A percentile compares a stretch with the other conserved stretches of the same genome.
These are phyloP conservation scores for Coniochaeta hoffmannii DNA, from an alignment of 2,329 filamentous ascomycete genomes.

Conservation along the genomic window DNA sequence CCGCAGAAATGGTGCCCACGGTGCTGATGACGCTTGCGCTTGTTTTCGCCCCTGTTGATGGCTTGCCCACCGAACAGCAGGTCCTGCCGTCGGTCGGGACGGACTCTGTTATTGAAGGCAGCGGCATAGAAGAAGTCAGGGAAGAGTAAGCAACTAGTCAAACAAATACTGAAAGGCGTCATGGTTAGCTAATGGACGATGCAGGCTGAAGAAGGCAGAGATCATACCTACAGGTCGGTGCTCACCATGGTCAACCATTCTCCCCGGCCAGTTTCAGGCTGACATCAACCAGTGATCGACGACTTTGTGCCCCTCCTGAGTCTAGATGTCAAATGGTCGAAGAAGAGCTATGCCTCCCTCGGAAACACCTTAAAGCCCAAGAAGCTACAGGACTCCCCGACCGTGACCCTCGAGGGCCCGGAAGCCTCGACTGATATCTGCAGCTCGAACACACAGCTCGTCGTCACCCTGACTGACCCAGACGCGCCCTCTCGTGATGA, in stretches of 20 bases:
- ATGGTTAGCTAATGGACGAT: neutral
- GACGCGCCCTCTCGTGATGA: slow-evolving; percentile 34
- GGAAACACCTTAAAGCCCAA: slow-evolving; percentile 41
- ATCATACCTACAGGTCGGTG: slow-evolving; percentile 19
- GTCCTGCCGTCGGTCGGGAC: neutral
- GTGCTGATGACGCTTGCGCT: neutral
- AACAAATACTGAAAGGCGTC: neutral
- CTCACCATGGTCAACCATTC: neutral
- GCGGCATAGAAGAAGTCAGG: slow-evolving; percentile 3
- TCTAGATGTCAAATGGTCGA: slow-evolving; percentile 39
- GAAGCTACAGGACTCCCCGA: slow-evolving; percentile 24
- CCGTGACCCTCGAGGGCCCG: slow-evolving; percentile 19
- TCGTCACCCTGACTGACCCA: slow-evolving; percentile 31
- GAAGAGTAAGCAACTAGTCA: slow-evolving; percentile 2
- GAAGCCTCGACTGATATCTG: slow-evolving; percentile 6
- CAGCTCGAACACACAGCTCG: slow-evolving; percentile 14
- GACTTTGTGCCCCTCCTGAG: slow-evolving; percentile 48
- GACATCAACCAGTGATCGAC: slow-evolving; percentile 41
- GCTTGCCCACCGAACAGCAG: neutral
- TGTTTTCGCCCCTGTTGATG: neutral
- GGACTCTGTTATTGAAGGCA: neutral
- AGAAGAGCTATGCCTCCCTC: slow-evolving; percentile 33
- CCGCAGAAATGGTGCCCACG: neutral
- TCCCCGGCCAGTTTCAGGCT: neutral
- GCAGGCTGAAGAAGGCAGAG: slow-evolving; percentile 14